phyloP scores from a whole-genome alignment of 208 protist species.

The Crithidia brevicula region DNA sequence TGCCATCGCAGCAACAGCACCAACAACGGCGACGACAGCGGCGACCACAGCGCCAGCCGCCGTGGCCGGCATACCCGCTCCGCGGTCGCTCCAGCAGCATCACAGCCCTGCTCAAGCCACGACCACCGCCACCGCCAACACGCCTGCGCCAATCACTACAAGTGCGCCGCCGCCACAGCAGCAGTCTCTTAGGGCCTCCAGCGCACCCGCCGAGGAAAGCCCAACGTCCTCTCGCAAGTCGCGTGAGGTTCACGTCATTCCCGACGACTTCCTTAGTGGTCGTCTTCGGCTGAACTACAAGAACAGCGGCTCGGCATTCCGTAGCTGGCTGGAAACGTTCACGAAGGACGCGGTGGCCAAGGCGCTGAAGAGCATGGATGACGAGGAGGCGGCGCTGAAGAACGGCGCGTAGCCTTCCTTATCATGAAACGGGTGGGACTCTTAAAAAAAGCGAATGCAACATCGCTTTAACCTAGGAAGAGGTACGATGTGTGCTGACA shows the following conservation, averaged over 20 bases:
- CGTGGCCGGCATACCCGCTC: constrained; percentile 33
- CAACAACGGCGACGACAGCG: background rate
- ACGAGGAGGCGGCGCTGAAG: constrained; percentile 16
- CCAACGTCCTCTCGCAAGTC: constrained; percentile 10
- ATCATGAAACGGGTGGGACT: too few species aligned
- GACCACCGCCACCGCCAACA: background rate
- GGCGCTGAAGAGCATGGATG: constrained; percentile 24
- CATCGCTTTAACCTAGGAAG: too few species aligned
- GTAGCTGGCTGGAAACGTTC: constrained; percentile 46
- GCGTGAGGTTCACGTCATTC: constrained; percentile 32
- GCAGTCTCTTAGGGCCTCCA: background rate
- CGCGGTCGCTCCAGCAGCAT: constrained; percentile 36
- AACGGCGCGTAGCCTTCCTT: too few species aligned
- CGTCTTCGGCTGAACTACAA: constrained; percentile 38
- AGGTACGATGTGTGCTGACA: too few species aligned
- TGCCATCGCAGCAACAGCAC: constrained; percentile 10
- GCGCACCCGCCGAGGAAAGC: constrained; percentile 7
- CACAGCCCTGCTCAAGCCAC: constrained; percentile 1
- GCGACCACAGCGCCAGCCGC: background rate
- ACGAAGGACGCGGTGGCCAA: constrained; percentile 37
- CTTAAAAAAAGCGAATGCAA: too few species aligned
- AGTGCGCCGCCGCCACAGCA: background rate
- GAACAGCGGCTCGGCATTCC: constrained; percentile 41
- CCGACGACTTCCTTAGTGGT: constrained; percentile 56
- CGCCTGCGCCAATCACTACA: too few species aligned